A percentile compares a stretch with the other conserved stretches of the same genome.
These are phyloP conservation scores for Daedalea quercina DNA, from an alignment of 768 basidiomycete genomes.

Conservation along the genomic window DNA sequence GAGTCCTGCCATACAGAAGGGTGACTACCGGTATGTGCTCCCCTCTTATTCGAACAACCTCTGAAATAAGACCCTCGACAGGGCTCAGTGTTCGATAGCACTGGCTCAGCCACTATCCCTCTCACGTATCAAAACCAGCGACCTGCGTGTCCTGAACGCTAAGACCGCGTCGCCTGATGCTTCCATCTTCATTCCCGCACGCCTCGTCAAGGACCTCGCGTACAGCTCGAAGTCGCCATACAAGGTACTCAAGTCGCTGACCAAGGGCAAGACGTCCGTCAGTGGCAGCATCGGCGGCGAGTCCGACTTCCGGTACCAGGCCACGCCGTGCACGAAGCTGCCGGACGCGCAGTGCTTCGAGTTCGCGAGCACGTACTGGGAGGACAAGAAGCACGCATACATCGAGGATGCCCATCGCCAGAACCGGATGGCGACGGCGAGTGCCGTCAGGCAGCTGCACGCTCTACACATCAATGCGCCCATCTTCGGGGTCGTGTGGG, in stretches of 20 bases:
- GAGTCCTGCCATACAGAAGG: constrained; percentile 34
- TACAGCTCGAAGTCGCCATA: constrained; percentile 38
- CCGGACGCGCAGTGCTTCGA: constrained; percentile 44
- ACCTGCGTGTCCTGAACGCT: constrained; percentile 35
- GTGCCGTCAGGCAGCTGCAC: constrained; percentile 43
- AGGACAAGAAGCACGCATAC: constrained; percentile 51
- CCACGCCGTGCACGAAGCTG: constrained; percentile 40
- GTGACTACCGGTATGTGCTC: constrained; percentile 34
- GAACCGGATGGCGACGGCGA: constrained; percentile 49
- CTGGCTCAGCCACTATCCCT: constrained; percentile 37
- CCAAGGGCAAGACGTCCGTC: constrained; percentile 24
- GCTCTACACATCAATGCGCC: constrained; percentile 39
- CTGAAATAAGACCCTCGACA: constrained; percentile 13
- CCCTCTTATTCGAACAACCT: background rate
- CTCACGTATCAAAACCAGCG: constrained; percentile 21
- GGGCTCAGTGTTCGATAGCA: constrained; percentile 41
- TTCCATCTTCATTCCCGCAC: constrained; percentile 38
- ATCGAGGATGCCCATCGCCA: constrained; percentile 51
- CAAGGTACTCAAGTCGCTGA: constrained; percentile 35
- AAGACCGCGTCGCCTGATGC: constrained; percentile 45
- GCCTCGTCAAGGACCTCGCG: constrained; percentile 33
- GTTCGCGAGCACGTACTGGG: constrained; percentile 49
- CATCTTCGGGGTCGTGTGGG: constrained; percentile 49
- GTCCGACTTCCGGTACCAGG: constrained; percentile 45
- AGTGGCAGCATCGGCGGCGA: constrained; percentile 32